A percentile compares a stretch with the other conserved stretches of the same genome.
These are phyloP conservation scores for Vanrija sp. DNA, from an alignment of 1,284 basidiomycete species.

Conservation along the genomic window DNA sequence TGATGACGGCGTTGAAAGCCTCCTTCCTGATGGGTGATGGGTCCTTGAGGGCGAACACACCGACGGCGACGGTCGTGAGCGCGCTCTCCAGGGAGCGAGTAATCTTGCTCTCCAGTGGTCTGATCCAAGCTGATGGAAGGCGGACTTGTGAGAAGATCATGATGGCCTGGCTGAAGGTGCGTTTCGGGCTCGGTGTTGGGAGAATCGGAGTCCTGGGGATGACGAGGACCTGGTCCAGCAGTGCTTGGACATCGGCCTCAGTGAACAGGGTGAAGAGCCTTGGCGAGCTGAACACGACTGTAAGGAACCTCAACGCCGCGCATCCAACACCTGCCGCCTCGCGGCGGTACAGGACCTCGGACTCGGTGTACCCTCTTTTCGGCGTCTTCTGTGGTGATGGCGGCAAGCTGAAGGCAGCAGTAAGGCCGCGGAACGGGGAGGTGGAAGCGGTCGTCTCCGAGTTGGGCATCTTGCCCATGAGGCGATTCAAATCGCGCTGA, in stretches of 20 bases:
- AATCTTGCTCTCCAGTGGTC: conserved; percentile 38
- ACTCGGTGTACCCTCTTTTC: conserved; percentile 42
- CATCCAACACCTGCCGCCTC: conserved; percentile 43
- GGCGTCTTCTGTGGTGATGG: conserved; percentile 8
- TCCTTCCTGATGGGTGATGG: conserved; percentile 29
- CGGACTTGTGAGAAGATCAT: conserved; percentile 35
- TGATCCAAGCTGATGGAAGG: conserved; percentile 29
- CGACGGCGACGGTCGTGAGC: conserved; percentile 21
- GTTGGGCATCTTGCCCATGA: conserved; percentile 38
- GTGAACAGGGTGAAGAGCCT: conserved; percentile 34
- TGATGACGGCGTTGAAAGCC: conserved; percentile 34
- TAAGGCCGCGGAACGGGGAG: conserved; percentile 32
- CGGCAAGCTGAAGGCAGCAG: neutral
- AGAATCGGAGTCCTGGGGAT: conserved; percentile 42
- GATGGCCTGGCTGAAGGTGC: conserved; percentile 46
- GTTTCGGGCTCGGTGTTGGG: conserved; percentile 45
- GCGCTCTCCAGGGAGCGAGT: conserved; percentile 33
- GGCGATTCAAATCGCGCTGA: conserved; percentile 35
- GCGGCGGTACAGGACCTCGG: conserved; percentile 45
- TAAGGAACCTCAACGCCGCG: conserved; percentile 34
- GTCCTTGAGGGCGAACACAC: conserved; percentile 7
- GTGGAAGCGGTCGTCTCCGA: conserved; percentile 19
- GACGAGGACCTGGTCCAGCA: conserved; percentile 40
- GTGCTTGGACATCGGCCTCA: conserved; percentile 37
- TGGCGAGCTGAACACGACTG: conserved; percentile 24